phyloP scores from a whole-genome alignment of 2,329 filamentous ascomycete genomes.

The Cytospora chrysosperma region DNA sequence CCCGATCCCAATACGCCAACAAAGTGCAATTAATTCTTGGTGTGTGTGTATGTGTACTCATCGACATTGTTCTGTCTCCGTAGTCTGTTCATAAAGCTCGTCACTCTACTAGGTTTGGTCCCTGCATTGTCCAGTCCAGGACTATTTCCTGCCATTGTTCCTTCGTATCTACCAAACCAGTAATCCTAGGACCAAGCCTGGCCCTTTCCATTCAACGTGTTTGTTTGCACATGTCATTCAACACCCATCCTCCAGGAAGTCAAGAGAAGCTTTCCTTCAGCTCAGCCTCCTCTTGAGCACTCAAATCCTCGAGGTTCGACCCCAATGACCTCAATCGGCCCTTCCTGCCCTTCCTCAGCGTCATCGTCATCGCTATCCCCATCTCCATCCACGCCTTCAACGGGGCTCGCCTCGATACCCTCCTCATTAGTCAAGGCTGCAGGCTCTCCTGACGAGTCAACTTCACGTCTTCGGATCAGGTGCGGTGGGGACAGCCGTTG shows the following conservation, averaged over 20 bases:
- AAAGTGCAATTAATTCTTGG: neutral
- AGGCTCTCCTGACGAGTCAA: neutral
- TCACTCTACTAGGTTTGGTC: neutral
- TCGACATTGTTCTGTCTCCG: slow-evolving; percentile 8
- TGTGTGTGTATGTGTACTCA: slow-evolving; percentile 8
- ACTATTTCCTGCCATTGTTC: neutral
- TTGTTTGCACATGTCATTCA: neutral
- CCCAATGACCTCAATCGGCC: neutral
- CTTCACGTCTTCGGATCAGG: neutral
- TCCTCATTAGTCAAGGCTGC: neutral
- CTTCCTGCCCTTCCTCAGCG: slow-evolving; percentile 1
- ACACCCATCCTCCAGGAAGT: neutral
- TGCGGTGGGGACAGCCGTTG: slow-evolving; percentile 1
- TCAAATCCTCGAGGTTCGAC: neutral
- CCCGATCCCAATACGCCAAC: neutral
- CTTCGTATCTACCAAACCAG: neutral
- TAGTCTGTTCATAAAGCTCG: slow-evolving; percentile 17
- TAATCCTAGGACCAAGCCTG: neutral
- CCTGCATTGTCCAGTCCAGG: neutral
- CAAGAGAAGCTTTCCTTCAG: neutral
- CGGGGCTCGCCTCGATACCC: neutral
- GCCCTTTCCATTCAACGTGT: neutral
- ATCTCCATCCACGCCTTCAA: neutral
- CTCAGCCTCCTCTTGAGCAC: neutral
- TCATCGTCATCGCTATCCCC: neutral